A percentile compares a stretch with the other conserved stretches of the same genome.
These are phyloP conservation scores for Venturia nashicola DNA, from an alignment of 2,329 filamentous ascomycete species.

Conservation along the genomic window DNA sequence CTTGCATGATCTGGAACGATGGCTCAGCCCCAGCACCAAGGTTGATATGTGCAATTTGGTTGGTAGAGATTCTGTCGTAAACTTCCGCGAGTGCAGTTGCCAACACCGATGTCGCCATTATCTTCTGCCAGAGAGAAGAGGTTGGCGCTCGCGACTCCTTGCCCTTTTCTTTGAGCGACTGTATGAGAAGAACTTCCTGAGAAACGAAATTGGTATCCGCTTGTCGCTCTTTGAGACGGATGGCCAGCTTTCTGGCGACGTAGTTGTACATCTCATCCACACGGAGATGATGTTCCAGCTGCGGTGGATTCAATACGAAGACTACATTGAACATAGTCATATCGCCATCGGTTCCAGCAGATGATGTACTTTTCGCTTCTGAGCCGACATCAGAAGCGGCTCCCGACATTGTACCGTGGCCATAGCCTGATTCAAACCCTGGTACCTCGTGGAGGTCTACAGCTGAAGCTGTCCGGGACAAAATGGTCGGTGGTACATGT, in stretches of 20 bases:
- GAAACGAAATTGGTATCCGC: conserved; percentile 82
- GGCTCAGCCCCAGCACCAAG: conserved; percentile 52
- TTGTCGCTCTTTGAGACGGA: conserved; percentile 86
- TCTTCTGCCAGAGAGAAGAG: conserved; percentile 56
- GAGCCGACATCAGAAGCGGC: conserved; percentile 9
- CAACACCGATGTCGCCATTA: conserved; percentile 60
- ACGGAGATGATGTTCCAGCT: conserved; percentile 59
- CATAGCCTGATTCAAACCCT: conserved; percentile 9
- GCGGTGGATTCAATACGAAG: conserved; percentile 74
- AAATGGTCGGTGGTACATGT: neutral
- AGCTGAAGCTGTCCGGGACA: neutral
- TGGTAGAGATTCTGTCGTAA: conserved; percentile 68
- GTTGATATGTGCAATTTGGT: conserved; percentile 74
- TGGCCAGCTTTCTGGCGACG: conserved; percentile 84
- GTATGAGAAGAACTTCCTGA: conserved; percentile 75
- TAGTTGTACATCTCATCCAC: conserved; percentile 77
- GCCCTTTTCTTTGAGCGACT: conserved; percentile 69
- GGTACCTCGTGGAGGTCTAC: conserved; percentile 3
- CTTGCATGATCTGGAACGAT: conserved; percentile 49
- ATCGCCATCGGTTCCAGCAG: conserved; percentile 42
- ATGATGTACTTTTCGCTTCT: conserved; percentile 25
- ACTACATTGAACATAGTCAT: conserved; percentile 99
- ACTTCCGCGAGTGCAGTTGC: conserved; percentile 74
- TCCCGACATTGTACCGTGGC: conserved; percentile 6
- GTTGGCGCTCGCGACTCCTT: conserved; percentile 54